Percentiles rank a stretch among this genome's conserved stretches.
These are phyloP conservation scores for Podila horticola DNA, from an alignment of 192 early-diverging fungal genomes.

Conservation along the genomic window DNA sequence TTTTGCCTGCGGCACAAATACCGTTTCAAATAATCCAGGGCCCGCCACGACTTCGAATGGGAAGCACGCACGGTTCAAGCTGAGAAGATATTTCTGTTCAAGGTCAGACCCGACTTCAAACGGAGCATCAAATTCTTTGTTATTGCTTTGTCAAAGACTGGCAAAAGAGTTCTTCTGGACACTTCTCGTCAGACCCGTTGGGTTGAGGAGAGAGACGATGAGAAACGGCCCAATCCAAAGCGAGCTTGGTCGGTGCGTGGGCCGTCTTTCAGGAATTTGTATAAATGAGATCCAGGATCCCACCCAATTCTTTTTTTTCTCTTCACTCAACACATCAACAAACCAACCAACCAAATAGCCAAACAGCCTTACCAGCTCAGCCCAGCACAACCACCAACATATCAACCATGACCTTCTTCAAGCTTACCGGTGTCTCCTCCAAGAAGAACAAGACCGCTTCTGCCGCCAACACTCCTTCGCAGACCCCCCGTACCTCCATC, in stretches of 20 bases:
- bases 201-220: no score
- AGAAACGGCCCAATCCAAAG: neutral
- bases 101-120: neutral
- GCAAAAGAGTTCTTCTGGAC: no score
- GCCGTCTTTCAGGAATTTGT: neutral
- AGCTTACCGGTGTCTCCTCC: slow-evolving; percentile 24
- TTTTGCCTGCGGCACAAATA: neutral
- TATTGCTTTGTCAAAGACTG: no score
- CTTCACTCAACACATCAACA: slow-evolving; percentile 20
- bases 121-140: neutral
- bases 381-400: neutral
- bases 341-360: neutral
- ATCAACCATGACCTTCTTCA: slow-evolving; percentile 47
- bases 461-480: slow-evolving; percentile 30
- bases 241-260: neutral
- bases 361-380: neutral
- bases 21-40: no score
- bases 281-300: slow-evolving; percentile 14
- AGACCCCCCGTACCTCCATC: slow-evolving; percentile 45
- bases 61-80: neutral
- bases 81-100: neutral
- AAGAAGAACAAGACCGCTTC: slow-evolving; percentile 54
- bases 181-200: neutral
- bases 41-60: no score
- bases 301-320: neutral